Percentiles rank a stretch among this genome's conserved stretches.
Conservation (phyloP, 2,329 filamentous ascomycete species). For the Drechmeria coniospora region DNA sequence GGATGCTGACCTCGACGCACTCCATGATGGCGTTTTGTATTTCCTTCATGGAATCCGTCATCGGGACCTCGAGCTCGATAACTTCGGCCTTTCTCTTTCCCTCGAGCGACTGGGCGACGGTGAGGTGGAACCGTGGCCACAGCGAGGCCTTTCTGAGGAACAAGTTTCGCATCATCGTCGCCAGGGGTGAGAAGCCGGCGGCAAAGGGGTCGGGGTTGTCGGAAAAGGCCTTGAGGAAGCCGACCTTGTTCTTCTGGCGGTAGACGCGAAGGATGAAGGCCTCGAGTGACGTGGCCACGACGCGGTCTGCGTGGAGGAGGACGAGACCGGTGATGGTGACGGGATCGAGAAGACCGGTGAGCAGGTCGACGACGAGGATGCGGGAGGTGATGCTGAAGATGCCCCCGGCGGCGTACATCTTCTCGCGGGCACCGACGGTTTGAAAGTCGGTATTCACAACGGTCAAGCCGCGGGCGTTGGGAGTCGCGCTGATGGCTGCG, state of each 20-base stretch:
- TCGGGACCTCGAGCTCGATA: slow-evolving; percentile 88
- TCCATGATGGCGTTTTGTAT: slow-evolving; percentile 93
- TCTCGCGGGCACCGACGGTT: slow-evolving; percentile 73
- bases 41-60: slow-evolving; percentile 85
- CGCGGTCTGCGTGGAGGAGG: slow-evolving; percentile 74
- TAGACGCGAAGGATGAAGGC: slow-evolving; percentile 92
- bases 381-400: slow-evolving; percentile 93
- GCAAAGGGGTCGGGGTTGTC: slow-evolving; percentile 87
- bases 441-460: slow-evolving; percentile 92
- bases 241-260: slow-evolving; percentile 82
- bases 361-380: slow-evolving; percentile 83
- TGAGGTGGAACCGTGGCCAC: slow-evolving; percentile 87
- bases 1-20: slow-evolving; percentile 88
- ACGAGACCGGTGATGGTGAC: slow-evolving; percentile 77
- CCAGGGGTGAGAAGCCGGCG: slow-evolving; percentile 71
- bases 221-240: slow-evolving; percentile 92
- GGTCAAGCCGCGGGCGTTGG: slow-evolving; percentile 69
- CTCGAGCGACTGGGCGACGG: slow-evolving; percentile 78
- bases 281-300: slow-evolving; percentile 75
- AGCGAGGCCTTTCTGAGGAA: slow-evolving; percentile 79
- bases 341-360: slow-evolving; percentile 69
- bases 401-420: slow-evolving; percentile 78
- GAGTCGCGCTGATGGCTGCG: slow-evolving; percentile 72
- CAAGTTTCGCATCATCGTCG: slow-evolving; percentile 77
- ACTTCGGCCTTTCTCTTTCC: slow-evolving; percentile 90